Evolutionary conservation across 2,329 filamentous ascomycete genomes (phyloP), one percentile per base, ranked within the genome.

Genomic region (Cladophialophora yegresii): DNA sequence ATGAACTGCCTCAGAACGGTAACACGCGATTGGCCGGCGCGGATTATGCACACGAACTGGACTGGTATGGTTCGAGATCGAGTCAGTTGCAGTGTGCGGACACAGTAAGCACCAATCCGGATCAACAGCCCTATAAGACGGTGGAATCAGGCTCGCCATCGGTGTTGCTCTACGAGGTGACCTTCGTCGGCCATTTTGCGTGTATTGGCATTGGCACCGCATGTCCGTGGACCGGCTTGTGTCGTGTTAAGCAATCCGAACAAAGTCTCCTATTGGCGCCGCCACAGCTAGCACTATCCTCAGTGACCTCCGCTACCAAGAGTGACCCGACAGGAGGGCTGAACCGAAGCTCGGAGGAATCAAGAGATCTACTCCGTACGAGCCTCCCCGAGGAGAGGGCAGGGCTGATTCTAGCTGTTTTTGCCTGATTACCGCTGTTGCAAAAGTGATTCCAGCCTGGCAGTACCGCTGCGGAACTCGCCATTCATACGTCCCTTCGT

Each of bases 101-200:
- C 26, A 28, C 26, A 28, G 26, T 63, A 43, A 63, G 61, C 61
- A 63, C 47, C 47, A 63, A 54, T 22, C 28, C 30, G 7, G 12
- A 12, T 63, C 26, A 28, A 32, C 61, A 63, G 61, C 61, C 54
- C 54, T 63, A 63, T 63, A 47, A 53, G 23, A 40, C 56, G 26
- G 20, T 23, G 26, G n/a, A 33, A 36, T n/a, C 54, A 57, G 23
- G 36, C 28, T 16, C 26, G n/a, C n/a, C n/a, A n/a, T n/a, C n/a
- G n/a, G n/a, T n/a, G n/a, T n/a, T n/a, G n/a, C n/a, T n/a, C n/a
- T n/a, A n/a, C n/a, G n/a, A n/a, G n/a, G n/a, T n/a, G n/a, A n/a
- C n/a, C n/a, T n/a, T n/a, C n/a, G n/a, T n/a, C n/a, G n/a, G n/a
- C n/a, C n/a, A n/a, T n/a, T n/a, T n/a, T n/a, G n/a, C n/a, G n/a